Evolutionary conservation across 2,329 filamentous ascomycete species (phyloP), one percentile per base, ranked within the genome.

Genomic region (Teratosphaeria destructans): DNA sequence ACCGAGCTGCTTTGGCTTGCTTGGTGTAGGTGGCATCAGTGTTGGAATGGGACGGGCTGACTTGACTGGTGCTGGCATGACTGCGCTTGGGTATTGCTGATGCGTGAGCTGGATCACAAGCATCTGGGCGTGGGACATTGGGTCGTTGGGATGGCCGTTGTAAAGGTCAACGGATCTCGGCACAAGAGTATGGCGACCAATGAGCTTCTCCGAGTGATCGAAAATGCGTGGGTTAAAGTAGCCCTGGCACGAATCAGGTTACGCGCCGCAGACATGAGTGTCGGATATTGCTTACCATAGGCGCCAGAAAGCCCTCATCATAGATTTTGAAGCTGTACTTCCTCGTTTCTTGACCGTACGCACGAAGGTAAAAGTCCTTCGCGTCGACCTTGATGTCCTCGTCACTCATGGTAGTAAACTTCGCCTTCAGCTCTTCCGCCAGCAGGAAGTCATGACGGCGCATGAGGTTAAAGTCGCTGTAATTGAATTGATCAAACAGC

Each of bases 251-350:
- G 52, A 23, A 49, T 59, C 34, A 56, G 55, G 10, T 10, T 16
- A 47, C 16, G 10, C 3, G 43, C 16, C 55, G 49, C 11, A 23
- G 19, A 23, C 3, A 19, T 23, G 16, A 35, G 5, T 26, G 34
- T 47, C 16, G 53, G 19, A n/a, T n/a, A 57, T 16, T 65, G 23
- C 75, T 68, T 69, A 79, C 78, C 87, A 96, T 90, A 0, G 92
- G 88, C 0, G 94, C 88, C n/a, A 99, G 81, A 66, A 95, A 89
- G 26, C 95, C 88, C 73, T 97, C 94, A 66, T 99, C 94, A 70
- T 97, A 99, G 0, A 89, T 92, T 79, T 97, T 97, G 81, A 96
- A 97, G 49, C 86, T 84, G 74, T 95, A 97, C 74, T 96, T 96
- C 63, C 86, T 83, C 1, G 94, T 99, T 57, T 94, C 87, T 71